phyloP scores from a whole-genome alignment of 176 grass and related monocot genomes.

The Metroxylon sagu region DNA sequence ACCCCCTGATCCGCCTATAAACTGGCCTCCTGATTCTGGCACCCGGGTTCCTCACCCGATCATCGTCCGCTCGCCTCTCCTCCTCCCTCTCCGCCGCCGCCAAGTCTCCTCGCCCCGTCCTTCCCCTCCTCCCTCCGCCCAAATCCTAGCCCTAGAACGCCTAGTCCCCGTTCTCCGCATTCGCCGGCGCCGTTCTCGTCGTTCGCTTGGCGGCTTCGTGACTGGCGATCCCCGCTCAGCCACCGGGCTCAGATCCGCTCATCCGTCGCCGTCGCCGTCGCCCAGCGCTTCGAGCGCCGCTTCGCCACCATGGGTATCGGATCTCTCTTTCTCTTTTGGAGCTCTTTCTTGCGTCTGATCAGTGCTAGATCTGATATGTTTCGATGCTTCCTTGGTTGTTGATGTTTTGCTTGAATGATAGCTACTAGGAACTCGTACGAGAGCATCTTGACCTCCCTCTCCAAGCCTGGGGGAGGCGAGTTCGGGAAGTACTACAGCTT shows the following conservation, averaged over 20 bases:
- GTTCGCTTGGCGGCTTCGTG: conserved; percentile 40
- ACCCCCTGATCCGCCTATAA: no score
- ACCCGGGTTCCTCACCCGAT: conserved; percentile 5
- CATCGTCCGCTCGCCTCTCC: conserved; percentile 2
- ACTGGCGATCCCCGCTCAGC: conserved; percentile 23
- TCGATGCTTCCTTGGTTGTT: not conserved
- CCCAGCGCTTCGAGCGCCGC: conserved; percentile 51
- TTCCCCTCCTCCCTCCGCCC: not conserved
- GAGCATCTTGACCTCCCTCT: conserved; percentile 63
- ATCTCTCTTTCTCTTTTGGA: not conserved
- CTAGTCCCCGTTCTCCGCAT: conserved; percentile 1
- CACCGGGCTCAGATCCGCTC: conserved; percentile 31
- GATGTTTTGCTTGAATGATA: conserved; percentile 17
- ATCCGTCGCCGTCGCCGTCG: conserved; percentile 27
- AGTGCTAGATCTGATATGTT: not conserved
- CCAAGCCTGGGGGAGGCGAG: conserved; percentile 58
- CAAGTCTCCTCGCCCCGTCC: not conserved
- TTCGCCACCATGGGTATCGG: conserved; percentile 66
- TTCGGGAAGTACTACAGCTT: conserved; percentile 97
- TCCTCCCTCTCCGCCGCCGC: not conserved
- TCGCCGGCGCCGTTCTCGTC: conserved; percentile 37
- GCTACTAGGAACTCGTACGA: conserved; percentile 74
- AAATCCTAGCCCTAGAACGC: conserved; percentile 2
- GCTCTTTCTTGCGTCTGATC: conserved; percentile 3
- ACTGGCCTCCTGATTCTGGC: no score